A percentile compares a stretch with the other conserved stretches of the same genome.
Evolutionary conservation across 108 stramenopile genomes (phyloP).

Genomic region (Pseudonitzschia multistriata): DNA sequence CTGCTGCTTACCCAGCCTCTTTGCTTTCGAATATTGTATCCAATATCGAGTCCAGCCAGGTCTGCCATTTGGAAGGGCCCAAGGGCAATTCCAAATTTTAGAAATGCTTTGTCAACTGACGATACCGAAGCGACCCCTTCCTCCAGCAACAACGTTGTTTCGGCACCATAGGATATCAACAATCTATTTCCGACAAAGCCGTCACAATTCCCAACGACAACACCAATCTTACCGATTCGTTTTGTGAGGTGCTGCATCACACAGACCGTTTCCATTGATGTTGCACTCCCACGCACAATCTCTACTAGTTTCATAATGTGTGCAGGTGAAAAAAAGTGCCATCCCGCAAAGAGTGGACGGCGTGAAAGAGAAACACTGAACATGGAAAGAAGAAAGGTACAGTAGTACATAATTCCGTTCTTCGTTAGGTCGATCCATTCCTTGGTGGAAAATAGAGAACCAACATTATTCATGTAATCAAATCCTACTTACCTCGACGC

Average conservation of each 20-base stretch:
- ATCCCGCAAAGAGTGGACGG: conserved; percentile 82
- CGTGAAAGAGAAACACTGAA: conserved; percentile 42
- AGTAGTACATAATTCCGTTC: background rate
- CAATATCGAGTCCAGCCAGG: conserved; percentile 95
- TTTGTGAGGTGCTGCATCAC: conserved; percentile 80
- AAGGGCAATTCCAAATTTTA: conserved; percentile 80
- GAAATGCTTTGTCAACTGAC: conserved; percentile 73
- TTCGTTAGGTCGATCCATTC: background rate
- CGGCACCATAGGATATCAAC: conserved; percentile 83
- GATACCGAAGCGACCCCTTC: conserved; percentile 53
- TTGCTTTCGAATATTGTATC: conserved; percentile 80
- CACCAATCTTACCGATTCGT: conserved; percentile 87
- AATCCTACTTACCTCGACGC: conserved; percentile 40
- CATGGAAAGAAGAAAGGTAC: background rate
- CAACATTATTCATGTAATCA: background rate
- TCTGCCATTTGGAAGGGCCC: conserved; percentile 90
- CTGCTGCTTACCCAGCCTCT: conserved; percentile 48
- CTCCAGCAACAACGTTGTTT: conserved; percentile 65
- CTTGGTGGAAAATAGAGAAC: background rate
- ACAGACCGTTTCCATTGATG: conserved; percentile 64
- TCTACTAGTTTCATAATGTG: conserved; percentile 95
- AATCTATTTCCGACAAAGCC: conserved; percentile 98
- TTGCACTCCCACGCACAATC: conserved; percentile 76
- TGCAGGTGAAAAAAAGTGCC: conserved; percentile 97
- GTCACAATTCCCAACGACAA: conserved; percentile 95